Evolutionary conservation across 2,329 filamentous ascomycete species (phyloP).

Genomic region (Berkeleyomyces basicola): DNA sequence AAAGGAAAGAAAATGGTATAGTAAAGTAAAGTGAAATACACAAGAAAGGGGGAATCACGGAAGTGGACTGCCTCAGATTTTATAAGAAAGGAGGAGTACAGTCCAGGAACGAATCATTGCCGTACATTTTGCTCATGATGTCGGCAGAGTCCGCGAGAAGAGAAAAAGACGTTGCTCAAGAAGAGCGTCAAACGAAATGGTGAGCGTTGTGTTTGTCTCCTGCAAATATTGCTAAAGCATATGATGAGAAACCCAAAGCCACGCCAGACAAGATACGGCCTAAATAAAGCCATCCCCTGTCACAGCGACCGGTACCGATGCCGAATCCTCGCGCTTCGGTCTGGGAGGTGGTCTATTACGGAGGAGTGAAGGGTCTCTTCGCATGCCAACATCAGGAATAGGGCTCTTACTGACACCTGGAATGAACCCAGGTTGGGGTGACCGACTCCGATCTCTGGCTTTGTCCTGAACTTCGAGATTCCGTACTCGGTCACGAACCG

Average conservation of each 20-base stretch:
- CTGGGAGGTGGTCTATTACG: not conserved
- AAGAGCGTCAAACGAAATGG: not conserved
- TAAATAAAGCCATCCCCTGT: slow-evolving; percentile 2
- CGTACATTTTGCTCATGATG: not conserved
- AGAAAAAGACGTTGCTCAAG: not conserved
- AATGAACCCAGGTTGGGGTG: not conserved
- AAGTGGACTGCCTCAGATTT: not conserved
- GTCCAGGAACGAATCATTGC: not conserved
- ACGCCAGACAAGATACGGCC: not conserved
- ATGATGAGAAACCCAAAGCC: not conserved
- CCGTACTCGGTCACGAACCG: slow-evolving; percentile 8
- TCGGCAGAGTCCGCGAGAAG: not conserved
- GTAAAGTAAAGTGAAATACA: not conserved
- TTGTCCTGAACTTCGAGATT: slow-evolving; percentile 9
- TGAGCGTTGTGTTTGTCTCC: no score
- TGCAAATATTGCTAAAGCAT: not conserved
- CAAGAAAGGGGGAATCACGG: slow-evolving; percentile 7
- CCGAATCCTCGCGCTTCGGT: slow-evolving; percentile 4
- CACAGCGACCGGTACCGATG: not conserved
- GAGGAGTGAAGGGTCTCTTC: not conserved
- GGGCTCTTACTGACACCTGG: not conserved
- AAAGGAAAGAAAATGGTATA: not conserved
- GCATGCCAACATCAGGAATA: not conserved
- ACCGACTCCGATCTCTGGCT: slow-evolving; percentile 1
- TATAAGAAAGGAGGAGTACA: not conserved